Evolutionary conservation across 2,329 filamentous ascomycete species (phyloP).

Genomic region (Aspergillus pseudoviridinutans): DNA sequence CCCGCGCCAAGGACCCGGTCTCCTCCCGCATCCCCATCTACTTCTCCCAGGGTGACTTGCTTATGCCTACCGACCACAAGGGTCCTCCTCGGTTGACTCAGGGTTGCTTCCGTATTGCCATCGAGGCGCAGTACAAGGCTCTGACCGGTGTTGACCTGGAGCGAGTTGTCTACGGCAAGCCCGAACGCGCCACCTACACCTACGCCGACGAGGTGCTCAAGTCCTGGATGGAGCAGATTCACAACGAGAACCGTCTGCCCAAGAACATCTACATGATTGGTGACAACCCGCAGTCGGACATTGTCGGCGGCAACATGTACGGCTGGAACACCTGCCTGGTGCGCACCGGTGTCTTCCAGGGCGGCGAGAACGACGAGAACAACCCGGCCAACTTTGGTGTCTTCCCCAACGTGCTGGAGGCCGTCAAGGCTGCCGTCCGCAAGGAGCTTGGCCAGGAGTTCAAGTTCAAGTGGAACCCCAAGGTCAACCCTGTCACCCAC

Average conservation of each 20-base stretch:
- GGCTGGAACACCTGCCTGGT: slow-evolving; percentile 78
- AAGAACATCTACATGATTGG: slow-evolving; percentile 73
- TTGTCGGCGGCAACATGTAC: slow-evolving; percentile 74
- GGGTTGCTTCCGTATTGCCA: slow-evolving; percentile 69
- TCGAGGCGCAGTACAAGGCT: slow-evolving; percentile 63
- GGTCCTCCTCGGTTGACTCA: slow-evolving; percentile 64
- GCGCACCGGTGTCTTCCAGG: slow-evolving; percentile 74
- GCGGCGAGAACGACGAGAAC: slow-evolving; percentile 69
- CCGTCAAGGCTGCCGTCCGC: slow-evolving; percentile 62
- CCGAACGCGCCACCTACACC: slow-evolving; percentile 71
- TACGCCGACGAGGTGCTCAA: slow-evolving; percentile 71
- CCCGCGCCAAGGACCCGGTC: slow-evolving; percentile 62
- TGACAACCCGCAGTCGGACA: slow-evolving; percentile 70
- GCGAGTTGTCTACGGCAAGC: slow-evolving; percentile 74
- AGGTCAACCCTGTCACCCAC: slow-evolving; percentile 64
- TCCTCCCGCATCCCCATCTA: slow-evolving; percentile 68
- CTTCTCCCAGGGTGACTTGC: slow-evolving; percentile 63
- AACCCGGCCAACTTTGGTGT: slow-evolving; percentile 76
- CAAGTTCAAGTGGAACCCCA: slow-evolving; percentile 67
- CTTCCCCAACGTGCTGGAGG: slow-evolving; percentile 68
- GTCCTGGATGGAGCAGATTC: slow-evolving; percentile 71
- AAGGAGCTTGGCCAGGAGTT: slow-evolving; percentile 72
- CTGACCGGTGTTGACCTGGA: slow-evolving; percentile 67
- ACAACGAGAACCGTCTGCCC: slow-evolving; percentile 66
- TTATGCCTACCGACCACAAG: slow-evolving; percentile 64